Base-by-base conservation (phyloP, 768 basidiomycete species). In the Serendipita sp. region DNA sequence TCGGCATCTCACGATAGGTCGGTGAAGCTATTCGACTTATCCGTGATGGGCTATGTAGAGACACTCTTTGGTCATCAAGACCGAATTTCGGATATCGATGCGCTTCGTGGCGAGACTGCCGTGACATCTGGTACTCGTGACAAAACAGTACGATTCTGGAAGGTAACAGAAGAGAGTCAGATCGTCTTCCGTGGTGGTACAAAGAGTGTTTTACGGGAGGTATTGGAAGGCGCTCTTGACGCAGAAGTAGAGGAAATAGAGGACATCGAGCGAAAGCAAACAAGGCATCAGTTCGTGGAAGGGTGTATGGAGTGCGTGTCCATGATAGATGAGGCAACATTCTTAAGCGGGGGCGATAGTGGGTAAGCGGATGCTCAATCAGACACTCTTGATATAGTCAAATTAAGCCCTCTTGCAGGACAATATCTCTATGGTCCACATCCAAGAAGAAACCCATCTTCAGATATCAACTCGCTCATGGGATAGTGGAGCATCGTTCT, bases 31-130 rank as follows among this genome's bases (percentile, higher is more conserved):
- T 95, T 88, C 74, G 94, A 88, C 72, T 76, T 81, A 52, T 80
- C 76, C 66, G 89, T 90, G 3, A 82, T 95, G 80, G 92, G 91
- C 8, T 92, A 93, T 70, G 86, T 98, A 65, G 95, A 99, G 73
- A 97, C 95, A 5, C 78, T 98, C 3, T 99, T 95, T 72, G 96
- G 96, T 1, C 96, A 99, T 72, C 95, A 98, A 75, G 94, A 97
- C 70, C 81, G 83, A 34, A 83, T 96, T 34, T 76, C 89, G 15
- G 77, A 80, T 3, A 70, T 99, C 3, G 90, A 93, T 67, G 80
- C 91, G 3, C 81, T 98, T 15, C 84, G 88, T 38, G 83, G 83
- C 4, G 92, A 97, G 69, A 84, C 85, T 1, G 89, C 88, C 15
- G 83, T 97, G 18, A 93, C 86, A 41, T 88, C 87, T 3, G 96